These are phyloP conservation scores for Fraxinus latifolia DNA, from an alignment of 305 asterid species.

Conservation along the genomic window DNA sequence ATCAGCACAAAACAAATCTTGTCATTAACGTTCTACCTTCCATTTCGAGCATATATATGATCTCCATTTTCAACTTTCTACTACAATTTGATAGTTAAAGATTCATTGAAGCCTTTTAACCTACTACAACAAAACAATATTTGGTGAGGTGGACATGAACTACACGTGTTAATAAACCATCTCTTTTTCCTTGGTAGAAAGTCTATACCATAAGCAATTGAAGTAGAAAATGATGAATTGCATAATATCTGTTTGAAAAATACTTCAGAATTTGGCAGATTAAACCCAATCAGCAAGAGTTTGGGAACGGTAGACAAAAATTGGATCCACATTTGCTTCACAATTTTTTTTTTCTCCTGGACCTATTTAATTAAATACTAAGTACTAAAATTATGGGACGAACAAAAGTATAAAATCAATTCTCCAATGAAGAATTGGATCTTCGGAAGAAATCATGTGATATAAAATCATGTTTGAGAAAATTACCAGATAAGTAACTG, in stretches of 20 bases:
- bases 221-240: not conserved
- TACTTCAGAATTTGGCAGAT: not conserved
- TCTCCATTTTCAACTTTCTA: constrained; percentile 59
- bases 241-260: not conserved
- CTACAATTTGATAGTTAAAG: constrained; percentile 31
- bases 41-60: constrained; percentile 51
- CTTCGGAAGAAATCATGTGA: too few relatives aligned
- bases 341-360: too few relatives aligned
- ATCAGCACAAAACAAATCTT: too few relatives aligned
- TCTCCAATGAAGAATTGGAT: too few relatives aligned
- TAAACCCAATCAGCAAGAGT: not conserved
- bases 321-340: not conserved
- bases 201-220: not conserved
- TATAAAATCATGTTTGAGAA: too few relatives aligned
- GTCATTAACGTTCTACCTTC: constrained; percentile 25
- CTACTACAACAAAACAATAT: not conserved
- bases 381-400: too few relatives aligned
- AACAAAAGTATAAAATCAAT: too few relatives aligned
- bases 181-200: not conserved
- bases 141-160: not conserved
- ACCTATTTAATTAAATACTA: too few relatives aligned
- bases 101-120: not conserved
- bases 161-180: not conserved
- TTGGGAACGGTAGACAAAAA: not conserved
- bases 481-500: too few relatives aligned